phyloP scores from a whole-genome alignment of 805 yeast species.

The Candida piceae region DNA sequence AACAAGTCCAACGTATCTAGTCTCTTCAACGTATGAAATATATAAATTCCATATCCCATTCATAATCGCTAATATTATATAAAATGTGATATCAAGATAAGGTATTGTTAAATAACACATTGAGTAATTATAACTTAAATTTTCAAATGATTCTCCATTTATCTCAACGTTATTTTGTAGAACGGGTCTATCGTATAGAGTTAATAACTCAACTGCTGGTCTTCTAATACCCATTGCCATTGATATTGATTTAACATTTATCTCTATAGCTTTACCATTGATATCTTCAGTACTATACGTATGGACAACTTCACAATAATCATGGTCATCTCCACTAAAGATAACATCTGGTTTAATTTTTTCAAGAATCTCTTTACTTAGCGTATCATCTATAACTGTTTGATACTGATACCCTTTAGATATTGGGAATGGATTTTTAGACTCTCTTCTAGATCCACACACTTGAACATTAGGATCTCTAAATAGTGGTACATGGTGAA shows the following conservation, averaged over 20 bases:
- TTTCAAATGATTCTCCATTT: slow-evolving; percentile 11
- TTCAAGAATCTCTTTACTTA: slow-evolving; percentile 54
- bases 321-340: slow-evolving; percentile 96
- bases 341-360: slow-evolving; percentile 60
- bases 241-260: slow-evolving; percentile 82
- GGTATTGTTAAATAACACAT: slow-evolving; percentile 44
- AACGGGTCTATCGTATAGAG: slow-evolving; percentile 35
- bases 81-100: slow-evolving; percentile 35
- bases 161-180: slow-evolving; percentile 3
- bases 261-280: slow-evolving; percentile 39
- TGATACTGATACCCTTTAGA: slow-evolving; percentile 81
- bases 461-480: slow-evolving; percentile 54
- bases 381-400: slow-evolving; percentile 66
- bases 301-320: slow-evolving; percentile 53
- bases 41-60: slow-evolving; percentile 15
- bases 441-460: slow-evolving; percentile 81
- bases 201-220: slow-evolving; percentile 84
- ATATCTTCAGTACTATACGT: slow-evolving; percentile 5
- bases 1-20: slow-evolving; percentile 6
- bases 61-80: slow-evolving; percentile 32
- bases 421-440: slow-evolving; percentile 58
- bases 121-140: slow-evolving; percentile 30
- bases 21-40: slow-evolving; percentile 2
- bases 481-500: slow-evolving; percentile 86
- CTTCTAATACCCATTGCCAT: slow-evolving; percentile 86